Base-by-base conservation (phyloP, 768 basidiomycete species). In the Russula sp. region DNA sequence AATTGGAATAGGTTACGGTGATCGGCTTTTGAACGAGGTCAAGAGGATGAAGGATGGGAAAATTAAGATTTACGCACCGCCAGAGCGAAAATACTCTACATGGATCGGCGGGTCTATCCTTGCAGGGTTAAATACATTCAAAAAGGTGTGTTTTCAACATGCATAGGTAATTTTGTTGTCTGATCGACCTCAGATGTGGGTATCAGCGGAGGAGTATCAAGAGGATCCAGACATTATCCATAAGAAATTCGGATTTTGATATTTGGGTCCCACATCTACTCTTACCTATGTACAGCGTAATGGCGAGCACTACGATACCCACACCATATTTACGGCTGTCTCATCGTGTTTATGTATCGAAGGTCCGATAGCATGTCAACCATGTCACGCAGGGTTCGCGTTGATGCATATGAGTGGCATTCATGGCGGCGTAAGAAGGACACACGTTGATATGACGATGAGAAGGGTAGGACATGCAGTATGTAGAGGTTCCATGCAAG, bases 181-280 rank as follows among this genome's bases (percentile, higher is more conserved):
- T 50, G 24, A 50, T 28, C 13, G 16, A 22, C 48, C 24, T 30
- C 62, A 97, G 94, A 98, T 99, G 96, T 99, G 97, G 96, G 93
- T 99, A 57, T 95, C 94, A 52, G 94, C 95, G 44, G 96, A 99
- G 76, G 97, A 98, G 77, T 98, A 98, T 74, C 94, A 97, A 76
- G 96, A 99, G 76, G 96, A 98, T 77, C 95, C 96, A 60, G 95
- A 98, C 72, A 91, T 98, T 72, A 98, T 98, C 72, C 95, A 97
- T 77, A 95, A 92, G 77, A 96, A 96, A 77, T 83, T 89, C 62
- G 91, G 90, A 53, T 93, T 94, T 75, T 93, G 73, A 75, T 62
- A 13, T 53, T 52, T 26, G n/a, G 57, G 22, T 49, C 54, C 20
- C 61, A 49, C 28, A 61, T 51, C 34, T 48, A 64, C 62, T 66